Evolutionary conservation across 768 basidiomycete species (phyloP), one percentile per base, ranked within the genome.

Genomic region (Trametes elegans): DNA sequence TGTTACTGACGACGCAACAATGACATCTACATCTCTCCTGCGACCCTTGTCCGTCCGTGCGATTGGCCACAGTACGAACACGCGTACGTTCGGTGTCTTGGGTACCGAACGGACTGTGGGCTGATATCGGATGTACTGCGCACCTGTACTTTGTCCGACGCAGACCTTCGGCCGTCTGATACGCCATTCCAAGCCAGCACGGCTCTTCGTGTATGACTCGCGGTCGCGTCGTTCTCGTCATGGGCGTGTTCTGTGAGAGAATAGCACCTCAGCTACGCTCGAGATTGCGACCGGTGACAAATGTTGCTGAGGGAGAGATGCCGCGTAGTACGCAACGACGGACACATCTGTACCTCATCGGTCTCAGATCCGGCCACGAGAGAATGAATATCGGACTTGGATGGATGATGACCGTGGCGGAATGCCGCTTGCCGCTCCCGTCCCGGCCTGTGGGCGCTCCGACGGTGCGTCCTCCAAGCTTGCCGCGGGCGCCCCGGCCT

Each of bases 361-460:
- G 29, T 5, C 45, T 13, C 29, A n/a, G n/a, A n/a, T n/a, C n/a
- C n/a, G n/a, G n/a, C n/a, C n/a, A n/a, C n/a, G n/a, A n/a, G n/a
- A n/a, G n/a, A n/a, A n/a, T n/a, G n/a, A n/a, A n/a, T n/a, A n/a
- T n/a, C n/a, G n/a, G n/a, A n/a, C n/a, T n/a, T n/a, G n/a, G n/a
- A n/a, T n/a, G n/a, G n/a, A n/a, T n/a, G n/a, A 23, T 21, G 45
- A 46, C 29, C 11, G 45, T 29, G 35, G 32, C 42, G 42, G 32
- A 26, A 35, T 34, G 18, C 49, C 49, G 45, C 38, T 8, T 14
- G 38, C 14, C 18, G 38, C 23, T n/a, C 29, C 40, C 38, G 24
- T 23, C 39, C 49, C 39, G 50, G 45, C 26, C 7, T 11, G 18
- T 32, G 51, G 57, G 57, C 57, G 57, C 57, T 58, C 57, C 57